phyloP scores from a whole-genome alignment of 83 land plant genomes.

The Isoetes engelmannii region DNA sequence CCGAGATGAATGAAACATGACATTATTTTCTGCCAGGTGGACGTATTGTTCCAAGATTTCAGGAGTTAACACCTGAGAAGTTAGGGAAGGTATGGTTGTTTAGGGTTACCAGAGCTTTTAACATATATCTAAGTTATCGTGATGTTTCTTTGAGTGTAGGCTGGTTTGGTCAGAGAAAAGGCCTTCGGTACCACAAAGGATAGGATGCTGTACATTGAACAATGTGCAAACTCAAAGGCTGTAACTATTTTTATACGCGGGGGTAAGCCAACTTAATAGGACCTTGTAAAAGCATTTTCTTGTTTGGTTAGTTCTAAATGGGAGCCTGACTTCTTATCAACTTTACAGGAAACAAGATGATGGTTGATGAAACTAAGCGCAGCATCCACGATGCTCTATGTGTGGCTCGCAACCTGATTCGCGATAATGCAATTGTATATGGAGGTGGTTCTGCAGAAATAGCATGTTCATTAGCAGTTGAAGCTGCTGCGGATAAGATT shows the following conservation, averaged over 20 bases:
- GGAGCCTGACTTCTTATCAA: no score
- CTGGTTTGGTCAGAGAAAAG: conserved; percentile 96
- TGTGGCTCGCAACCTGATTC: conserved; percentile 96
- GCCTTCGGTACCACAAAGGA: conserved; percentile 96
- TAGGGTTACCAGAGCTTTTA: no score
- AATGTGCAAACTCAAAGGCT: conserved; percentile 94
- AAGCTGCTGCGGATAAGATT: conserved; percentile 92
- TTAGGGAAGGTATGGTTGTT: conserved; percentile 62
- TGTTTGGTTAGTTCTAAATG: no score
- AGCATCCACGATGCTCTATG: conserved; percentile 97
- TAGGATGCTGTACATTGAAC: conserved; percentile 94
- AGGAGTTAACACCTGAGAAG: conserved; percentile 90
- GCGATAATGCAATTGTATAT: conserved; percentile 91
- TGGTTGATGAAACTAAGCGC: conserved; percentile 96
- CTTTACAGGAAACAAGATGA: conserved; percentile 91
- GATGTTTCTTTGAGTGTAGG: conserved; percentile 33
- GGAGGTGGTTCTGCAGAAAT: conserved; percentile 99
- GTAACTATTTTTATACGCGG: conserved; percentile 97
- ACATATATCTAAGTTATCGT: conserved; percentile 7
- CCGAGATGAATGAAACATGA: neutral
- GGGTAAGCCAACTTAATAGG: conserved; percentile 59
- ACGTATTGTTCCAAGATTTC: conserved; percentile 95
- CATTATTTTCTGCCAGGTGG: conserved; percentile 53
- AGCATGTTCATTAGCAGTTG: conserved; percentile 85
- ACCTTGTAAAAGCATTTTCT: no score